Percentiles rank a stretch among this genome's conserved stretches.
Conservation (phyloP, 2,329 filamentous ascomycete species). For the Aspergillus spinulosporus region DNA sequence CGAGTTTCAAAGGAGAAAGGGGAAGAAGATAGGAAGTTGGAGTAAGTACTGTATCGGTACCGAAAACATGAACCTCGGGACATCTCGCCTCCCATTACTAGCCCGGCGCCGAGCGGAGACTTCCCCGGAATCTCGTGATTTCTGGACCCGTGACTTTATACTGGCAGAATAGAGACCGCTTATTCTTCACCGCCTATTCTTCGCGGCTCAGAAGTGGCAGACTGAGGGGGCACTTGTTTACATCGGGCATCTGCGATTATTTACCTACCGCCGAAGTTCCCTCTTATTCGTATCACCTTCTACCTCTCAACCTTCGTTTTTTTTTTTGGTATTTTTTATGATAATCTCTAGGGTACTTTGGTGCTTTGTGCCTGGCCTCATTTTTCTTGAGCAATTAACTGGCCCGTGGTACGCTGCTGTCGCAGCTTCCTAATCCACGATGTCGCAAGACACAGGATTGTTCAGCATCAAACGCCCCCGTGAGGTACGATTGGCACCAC, state of each 20-base stretch:
- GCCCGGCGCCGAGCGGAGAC: conserved; percentile 23
- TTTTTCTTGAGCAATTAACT: neutral
- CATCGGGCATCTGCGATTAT: conserved; percentile 19
- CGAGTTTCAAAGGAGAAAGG: neutral
- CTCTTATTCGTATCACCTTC: neutral
- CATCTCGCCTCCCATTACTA: conserved; percentile 15
- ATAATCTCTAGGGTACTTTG: neutral
- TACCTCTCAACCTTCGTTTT: neutral
- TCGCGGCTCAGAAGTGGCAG: conserved; percentile 21
- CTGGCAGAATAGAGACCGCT: conserved; percentile 23
- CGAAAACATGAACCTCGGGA: conserved; percentile 41
- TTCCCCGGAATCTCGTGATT: conserved; percentile 32
- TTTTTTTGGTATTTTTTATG: neutral
- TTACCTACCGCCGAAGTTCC: conserved; percentile 1
- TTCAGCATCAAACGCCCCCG: conserved; percentile 90
- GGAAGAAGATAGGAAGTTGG: conserved; percentile 15
- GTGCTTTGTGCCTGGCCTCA: neutral
- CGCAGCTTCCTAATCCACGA: conserved; percentile 47
- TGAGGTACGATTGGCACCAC: conserved; percentile 63
- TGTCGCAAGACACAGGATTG: conserved; percentile 84
- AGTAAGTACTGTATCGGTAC: conserved; percentile 25
- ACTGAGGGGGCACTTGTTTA: conserved; percentile 37
- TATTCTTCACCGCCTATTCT: conserved; percentile 32
- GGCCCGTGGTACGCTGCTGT: conserved; percentile 23
- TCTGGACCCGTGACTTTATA: neutral